Evolutionary conservation across 2,329 filamentous ascomycete species (phyloP).

Genomic region (Pestalotiopsis sp.): DNA sequence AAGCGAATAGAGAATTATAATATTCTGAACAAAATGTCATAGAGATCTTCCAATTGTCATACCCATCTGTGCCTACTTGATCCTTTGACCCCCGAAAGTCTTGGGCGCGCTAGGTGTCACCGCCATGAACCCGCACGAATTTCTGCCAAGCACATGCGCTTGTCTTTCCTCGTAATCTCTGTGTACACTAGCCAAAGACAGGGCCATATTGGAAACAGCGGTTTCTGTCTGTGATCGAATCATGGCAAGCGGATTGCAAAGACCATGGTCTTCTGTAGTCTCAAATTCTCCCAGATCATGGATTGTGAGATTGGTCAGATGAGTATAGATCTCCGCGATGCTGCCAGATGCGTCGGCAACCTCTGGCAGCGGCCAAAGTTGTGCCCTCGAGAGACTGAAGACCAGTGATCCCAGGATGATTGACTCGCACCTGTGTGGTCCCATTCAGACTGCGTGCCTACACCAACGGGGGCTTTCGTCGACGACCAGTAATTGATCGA

Average conservation of each 20-base stretch:
- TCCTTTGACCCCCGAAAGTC: background rate
- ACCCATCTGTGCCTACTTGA: background rate
- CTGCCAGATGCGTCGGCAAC: conserved; percentile 26
- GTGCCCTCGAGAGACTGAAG: conserved; percentile 34
- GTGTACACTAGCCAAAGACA: background rate
- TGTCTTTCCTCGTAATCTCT: background rate
- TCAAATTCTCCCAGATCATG: conserved; percentile 26
- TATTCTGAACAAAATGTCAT: no score
- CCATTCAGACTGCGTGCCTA: conserved; percentile 35
- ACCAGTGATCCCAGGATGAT: conserved; percentile 39
- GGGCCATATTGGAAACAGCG: background rate
- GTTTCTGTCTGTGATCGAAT: background rate
- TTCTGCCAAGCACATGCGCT: background rate
- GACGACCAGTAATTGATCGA: conserved; percentile 27
- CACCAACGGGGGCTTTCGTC: conserved; percentile 36
- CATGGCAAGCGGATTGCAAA: background rate
- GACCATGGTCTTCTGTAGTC: background rate
- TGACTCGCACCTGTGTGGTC: conserved; percentile 37
- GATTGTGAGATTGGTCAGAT: conserved; percentile 27
- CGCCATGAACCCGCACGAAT: background rate
- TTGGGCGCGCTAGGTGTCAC: background rate
- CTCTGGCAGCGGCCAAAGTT: conserved; percentile 34
- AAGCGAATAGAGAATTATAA: no score
- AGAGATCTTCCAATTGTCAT: background rate
- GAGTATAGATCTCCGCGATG: conserved; percentile 1